These are phyloP conservation scores for Amauroascus niger DNA, from an alignment of 2,329 filamentous ascomycete species.

Conservation along the genomic window DNA sequence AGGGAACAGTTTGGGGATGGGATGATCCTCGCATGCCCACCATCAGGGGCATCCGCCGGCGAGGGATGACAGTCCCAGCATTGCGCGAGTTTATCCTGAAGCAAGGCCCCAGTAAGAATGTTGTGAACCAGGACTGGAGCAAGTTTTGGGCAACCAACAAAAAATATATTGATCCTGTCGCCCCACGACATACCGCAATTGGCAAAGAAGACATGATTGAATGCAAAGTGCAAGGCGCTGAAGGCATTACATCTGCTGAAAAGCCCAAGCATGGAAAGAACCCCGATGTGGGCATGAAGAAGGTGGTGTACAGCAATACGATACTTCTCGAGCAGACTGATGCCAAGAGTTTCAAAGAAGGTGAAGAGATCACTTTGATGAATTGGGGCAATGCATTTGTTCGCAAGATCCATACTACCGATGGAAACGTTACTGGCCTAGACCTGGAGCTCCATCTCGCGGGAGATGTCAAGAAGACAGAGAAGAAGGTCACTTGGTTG, in stretches of 20 bases:
- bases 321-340: constrained; percentile 28
- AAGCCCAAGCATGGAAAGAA: constrained; percentile 29
- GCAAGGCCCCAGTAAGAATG: constrained; percentile 33
- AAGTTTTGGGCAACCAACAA: constrained; percentile 50
- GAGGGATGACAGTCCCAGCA: constrained; percentile 24
- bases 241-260: constrained; percentile 43
- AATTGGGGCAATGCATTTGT: constrained; percentile 63
- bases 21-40: constrained; percentile 45
- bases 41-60: constrained; percentile 41
- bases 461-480: constrained; percentile 88
- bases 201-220: constrained; percentile 21
- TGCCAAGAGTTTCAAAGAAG: constrained; percentile 24
- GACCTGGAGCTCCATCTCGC: constrained; percentile 81
- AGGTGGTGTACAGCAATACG: constrained; percentile 25
- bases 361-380: constrained; percentile 30
- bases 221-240: constrained; percentile 44
- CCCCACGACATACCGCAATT: constrained; percentile 26
- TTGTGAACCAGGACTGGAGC: constrained; percentile 36
- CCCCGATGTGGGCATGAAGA: constrained; percentile 26
- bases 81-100: constrained; percentile 35
- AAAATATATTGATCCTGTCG: constrained; percentile 59
- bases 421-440: constrained; percentile 55
- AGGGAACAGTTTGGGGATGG: constrained; percentile 43
- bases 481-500: constrained; percentile 96
- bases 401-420: constrained; percentile 41